A percentile compares a stretch with the other conserved stretches of the same genome.
phyloP scores from a whole-genome alignment of 768 basidiomycete species.

The Boletales sp. region DNA sequence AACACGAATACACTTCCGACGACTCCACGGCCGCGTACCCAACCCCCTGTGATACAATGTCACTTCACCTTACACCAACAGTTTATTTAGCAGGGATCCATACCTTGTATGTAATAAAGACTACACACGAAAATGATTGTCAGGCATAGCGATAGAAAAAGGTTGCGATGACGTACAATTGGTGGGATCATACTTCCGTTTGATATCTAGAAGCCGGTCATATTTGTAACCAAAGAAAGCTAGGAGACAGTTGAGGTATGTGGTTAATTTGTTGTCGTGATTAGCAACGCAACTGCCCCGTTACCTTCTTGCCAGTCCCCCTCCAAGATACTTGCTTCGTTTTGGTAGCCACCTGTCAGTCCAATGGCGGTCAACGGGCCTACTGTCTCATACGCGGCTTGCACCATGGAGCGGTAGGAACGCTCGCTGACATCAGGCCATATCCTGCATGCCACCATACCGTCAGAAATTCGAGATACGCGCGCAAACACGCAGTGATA shows the following conservation, averaged over 20 bases:
- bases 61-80: too few species aligned
- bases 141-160: not conserved
- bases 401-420: not conserved
- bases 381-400: not conserved
- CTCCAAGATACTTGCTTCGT: slow-evolving; percentile 9
- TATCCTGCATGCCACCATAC: not conserved
- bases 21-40: too few species aligned
- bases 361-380: slow-evolving; percentile 3
- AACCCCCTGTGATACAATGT: too few species aligned
- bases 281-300: not conserved
- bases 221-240: slow-evolving; percentile 1
- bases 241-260: not conserved
- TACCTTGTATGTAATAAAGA: slow-evolving; percentile 7
- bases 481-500: not conserved
- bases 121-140: not conserved
- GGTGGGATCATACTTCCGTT: slow-evolving; percentile 12
- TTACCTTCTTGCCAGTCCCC: slow-evolving; percentile 6
- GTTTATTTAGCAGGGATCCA: not conserved
- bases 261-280: too few species aligned
- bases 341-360: slow-evolving; percentile 9
- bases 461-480: not conserved
- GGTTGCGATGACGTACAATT: slow-evolving; percentile 5
- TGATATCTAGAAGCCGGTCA: slow-evolving; percentile 2
- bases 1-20: too few species aligned
- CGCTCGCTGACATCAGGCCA: slow-evolving; percentile 9